Base-by-base conservation (phyloP, 768 basidiomycete species). In the Hypsizygus marmoreus region DNA sequence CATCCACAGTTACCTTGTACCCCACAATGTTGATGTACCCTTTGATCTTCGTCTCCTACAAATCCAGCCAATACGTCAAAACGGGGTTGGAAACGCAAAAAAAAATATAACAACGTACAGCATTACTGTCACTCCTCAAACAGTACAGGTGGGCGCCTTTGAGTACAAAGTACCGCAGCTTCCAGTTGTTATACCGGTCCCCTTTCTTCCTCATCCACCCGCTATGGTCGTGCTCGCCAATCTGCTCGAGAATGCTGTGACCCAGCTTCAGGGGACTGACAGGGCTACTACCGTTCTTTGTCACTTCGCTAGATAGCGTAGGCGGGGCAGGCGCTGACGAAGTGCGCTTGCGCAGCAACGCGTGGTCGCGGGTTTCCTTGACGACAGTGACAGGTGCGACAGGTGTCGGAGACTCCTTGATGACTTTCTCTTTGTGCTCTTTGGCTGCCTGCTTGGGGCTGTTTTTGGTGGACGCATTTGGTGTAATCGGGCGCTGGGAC, bases 201-300 rank as follows among this genome's bases (percentile, higher is more conserved):
- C 91, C 91, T 71, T 85, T 91, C 79, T 98, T 99, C 61, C 89
- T 80, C 87, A 99, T 86, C 86, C 91, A 97, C 6, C 97, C 97
- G 24, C 77, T 74, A 63, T 90, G 84, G 68, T 99, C 97, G 12
- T 92, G 82, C 19, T 79, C 79, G 4, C 95, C 97, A 50, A 99
- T 93, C 67, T 95, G 91, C 44, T 91, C 84, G 43, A 97, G 64
- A 38, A 97, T 88, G 48, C 82, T 91, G 63, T 75, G 73, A 0
- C 88, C 89, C 24, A 73, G 74, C 57, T 76, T 78, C 50, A 83
- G 62, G 2, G 71, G 63, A 16, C 67, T 72, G 4, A 53, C 57
- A 24, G 48, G 35, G 7, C 38, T 30, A 23, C 33, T 50, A 33
- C 47, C 40, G 32, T 22, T 50, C 16, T 36, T 30, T 29, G 31